Evolutionary conservation across 148 eudicot species (phyloP).

Genomic region (Camellia lanceoleosa): DNA sequence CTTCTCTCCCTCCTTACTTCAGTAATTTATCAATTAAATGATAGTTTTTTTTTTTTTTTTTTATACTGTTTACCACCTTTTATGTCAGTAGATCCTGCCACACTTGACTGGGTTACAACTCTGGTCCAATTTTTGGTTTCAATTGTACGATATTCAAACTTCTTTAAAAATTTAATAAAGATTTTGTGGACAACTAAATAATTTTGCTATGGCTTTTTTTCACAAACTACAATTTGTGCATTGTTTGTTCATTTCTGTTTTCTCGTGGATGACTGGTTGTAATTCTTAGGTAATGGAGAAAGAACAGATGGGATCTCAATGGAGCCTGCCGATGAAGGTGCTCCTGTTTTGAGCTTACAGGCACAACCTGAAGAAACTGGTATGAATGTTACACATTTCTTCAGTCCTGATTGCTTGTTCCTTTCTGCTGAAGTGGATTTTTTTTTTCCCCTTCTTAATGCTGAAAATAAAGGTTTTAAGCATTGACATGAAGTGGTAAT

Average conservation of each 20-base stretch:
- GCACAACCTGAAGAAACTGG: slow-evolving; percentile 47
- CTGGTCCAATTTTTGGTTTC: not conserved
- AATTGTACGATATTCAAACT: not conserved
- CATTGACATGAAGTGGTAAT: not conserved
- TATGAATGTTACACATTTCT: slow-evolving; percentile 17
- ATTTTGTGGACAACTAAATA: not conserved
- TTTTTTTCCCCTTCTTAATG: not conserved
- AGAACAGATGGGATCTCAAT: slow-evolving; percentile 38
- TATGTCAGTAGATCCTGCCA: not conserved
- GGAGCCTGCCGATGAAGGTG: slow-evolving; percentile 36
- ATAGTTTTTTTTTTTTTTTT: not conserved
- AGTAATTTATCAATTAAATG: too few relatives aligned
- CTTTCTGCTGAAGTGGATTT: not conserved
- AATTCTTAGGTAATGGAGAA: slow-evolving; percentile 30
- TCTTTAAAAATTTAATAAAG: not conserved
- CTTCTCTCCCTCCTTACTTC: too few relatives aligned
- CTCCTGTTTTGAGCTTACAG: slow-evolving; percentile 28
- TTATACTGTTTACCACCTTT: not conserved
- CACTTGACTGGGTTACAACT: not conserved
- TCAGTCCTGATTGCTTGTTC: not conserved
- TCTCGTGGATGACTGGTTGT: slow-evolving; percentile 24
- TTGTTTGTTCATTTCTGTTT: slow-evolving; percentile 23
- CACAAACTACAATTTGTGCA: not conserved
- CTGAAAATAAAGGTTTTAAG: too few relatives aligned
- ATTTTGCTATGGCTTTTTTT: not conserved